These are phyloP conservation scores for Chenopodium suecicum DNA, from an alignment of 148 eudicot genomes.

Conservation along the genomic window DNA sequence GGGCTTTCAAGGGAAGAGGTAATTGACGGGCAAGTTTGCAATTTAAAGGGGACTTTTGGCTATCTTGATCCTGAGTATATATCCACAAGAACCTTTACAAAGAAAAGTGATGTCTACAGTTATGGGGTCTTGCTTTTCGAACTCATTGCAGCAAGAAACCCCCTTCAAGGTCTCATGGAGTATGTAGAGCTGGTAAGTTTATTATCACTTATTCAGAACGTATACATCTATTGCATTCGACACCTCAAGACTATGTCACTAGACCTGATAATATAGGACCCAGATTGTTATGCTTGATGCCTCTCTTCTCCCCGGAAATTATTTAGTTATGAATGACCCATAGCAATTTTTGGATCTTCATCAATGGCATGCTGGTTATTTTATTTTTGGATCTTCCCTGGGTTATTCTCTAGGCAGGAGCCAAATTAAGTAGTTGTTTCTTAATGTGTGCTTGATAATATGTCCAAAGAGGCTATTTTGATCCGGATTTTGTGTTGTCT, in stretches of 20 bases:
- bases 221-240: neutral
- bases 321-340: too few relatives aligned
- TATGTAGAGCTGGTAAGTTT: slow-evolving; percentile 82
- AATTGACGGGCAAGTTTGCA: slow-evolving; percentile 54
- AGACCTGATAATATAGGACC: too few relatives aligned
- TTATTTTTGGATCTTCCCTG: too few relatives aligned
- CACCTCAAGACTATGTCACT: neutral
- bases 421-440: too few relatives aligned
- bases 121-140: slow-evolving; percentile 92
- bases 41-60: slow-evolving; percentile 88
- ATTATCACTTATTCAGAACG: neutral
- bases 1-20: slow-evolving; percentile 94
- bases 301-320: too few relatives aligned
- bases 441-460: too few relatives aligned
- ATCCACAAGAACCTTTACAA: slow-evolving; percentile 78
- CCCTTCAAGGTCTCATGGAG: slow-evolving; percentile 90
- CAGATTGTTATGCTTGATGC: too few relatives aligned
- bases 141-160: slow-evolving; percentile 87
- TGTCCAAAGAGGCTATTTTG: too few relatives aligned
- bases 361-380: too few relatives aligned
- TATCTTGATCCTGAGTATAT: slow-evolving; percentile 97
- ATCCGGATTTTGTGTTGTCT: too few relatives aligned
- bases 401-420: too few relatives aligned
- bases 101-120: slow-evolving; percentile 95
- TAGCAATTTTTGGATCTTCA: too few relatives aligned